Conservation (phyloP, 768 basidiomycete species). For the Psilocybe cubensis region DNA sequence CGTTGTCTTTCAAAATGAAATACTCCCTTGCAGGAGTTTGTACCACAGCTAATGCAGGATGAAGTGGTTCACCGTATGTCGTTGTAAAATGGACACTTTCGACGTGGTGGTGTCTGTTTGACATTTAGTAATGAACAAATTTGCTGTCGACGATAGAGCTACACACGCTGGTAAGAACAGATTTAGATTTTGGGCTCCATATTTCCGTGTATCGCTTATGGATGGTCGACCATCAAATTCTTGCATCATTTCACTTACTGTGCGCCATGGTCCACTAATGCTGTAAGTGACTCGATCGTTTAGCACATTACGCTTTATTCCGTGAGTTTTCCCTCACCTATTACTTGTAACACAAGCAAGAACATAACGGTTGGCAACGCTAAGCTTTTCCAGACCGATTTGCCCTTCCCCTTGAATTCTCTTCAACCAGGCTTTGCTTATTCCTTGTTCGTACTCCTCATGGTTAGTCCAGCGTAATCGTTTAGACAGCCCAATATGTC, state of each 20-base stretch:
- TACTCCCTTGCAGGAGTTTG: constrained; percentile 75
- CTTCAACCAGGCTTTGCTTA: constrained; percentile 68
- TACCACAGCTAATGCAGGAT: constrained; percentile 66
- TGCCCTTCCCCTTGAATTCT: constrained; percentile 46
- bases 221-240: constrained; percentile 59
- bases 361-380: constrained; percentile 65
- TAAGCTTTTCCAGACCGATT: constrained; percentile 41
- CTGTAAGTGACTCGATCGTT: constrained; percentile 36
- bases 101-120: constrained; percentile 68
- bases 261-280: constrained; percentile 72
- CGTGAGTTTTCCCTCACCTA: constrained; percentile 42
- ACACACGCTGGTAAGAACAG: constrained; percentile 70
- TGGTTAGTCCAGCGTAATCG: constrained; percentile 66
- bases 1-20: constrained; percentile 72
- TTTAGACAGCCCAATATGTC: constrained; percentile 34
- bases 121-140: not conserved
- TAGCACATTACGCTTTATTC: not conserved
- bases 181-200: constrained; percentile 38
- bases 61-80: constrained; percentile 45
- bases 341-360: constrained; percentile 75
- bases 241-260: constrained; percentile 70
- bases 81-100: constrained; percentile 74
- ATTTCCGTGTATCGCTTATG: not conserved
- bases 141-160: too few species aligned
- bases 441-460: constrained; percentile 71